Percentiles rank a stretch among this genome's conserved stretches.
Evolutionary conservation across 2,329 filamentous ascomycete genomes (phyloP).

Genomic region (Pyrenochaeta sp.): DNA sequence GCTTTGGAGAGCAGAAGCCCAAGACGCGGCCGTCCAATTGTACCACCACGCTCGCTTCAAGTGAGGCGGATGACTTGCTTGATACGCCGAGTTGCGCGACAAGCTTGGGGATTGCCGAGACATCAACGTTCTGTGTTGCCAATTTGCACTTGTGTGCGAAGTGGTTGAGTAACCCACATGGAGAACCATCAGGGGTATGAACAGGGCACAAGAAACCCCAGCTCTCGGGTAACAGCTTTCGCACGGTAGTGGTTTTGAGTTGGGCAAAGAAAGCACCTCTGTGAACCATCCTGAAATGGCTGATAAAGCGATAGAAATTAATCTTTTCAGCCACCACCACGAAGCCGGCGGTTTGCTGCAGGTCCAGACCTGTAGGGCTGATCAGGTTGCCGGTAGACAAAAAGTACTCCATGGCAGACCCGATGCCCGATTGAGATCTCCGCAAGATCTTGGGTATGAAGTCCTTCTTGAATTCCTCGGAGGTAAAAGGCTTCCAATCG

Average conservation of each 20-base stretch:
- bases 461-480: conserved; percentile 76
- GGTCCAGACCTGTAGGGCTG: conserved; percentile 88
- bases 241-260: conserved; percentile 93
- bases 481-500: conserved; percentile 69
- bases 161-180: conserved; percentile 94
- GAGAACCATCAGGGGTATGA: conserved; percentile 94
- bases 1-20: conserved; percentile 86
- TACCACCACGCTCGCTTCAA: conserved; percentile 84
- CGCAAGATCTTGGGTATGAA: conserved; percentile 80
- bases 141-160: conserved; percentile 94
- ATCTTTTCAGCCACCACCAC: conserved; percentile 98
- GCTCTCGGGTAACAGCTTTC: conserved; percentile 93
- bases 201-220: conserved; percentile 99
- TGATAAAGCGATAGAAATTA: conserved; percentile 98
- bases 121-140: conserved; percentile 76
- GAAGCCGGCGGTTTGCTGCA: conserved; percentile 94
- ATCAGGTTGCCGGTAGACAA: conserved; percentile 93
- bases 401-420: conserved; percentile 90
- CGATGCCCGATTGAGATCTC: conserved; percentile 87
- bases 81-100: conserved; percentile 82
- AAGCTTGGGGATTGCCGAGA: conserved; percentile 75
- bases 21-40: conserved; percentile 90
- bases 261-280: conserved; percentile 98
- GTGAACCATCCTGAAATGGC: conserved; percentile 98
- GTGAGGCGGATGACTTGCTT: conserved; percentile 75